Evolutionary conservation across 164 flowering plant species (phyloP).

Genomic region (Chloranthus sessilifolius): DNA sequence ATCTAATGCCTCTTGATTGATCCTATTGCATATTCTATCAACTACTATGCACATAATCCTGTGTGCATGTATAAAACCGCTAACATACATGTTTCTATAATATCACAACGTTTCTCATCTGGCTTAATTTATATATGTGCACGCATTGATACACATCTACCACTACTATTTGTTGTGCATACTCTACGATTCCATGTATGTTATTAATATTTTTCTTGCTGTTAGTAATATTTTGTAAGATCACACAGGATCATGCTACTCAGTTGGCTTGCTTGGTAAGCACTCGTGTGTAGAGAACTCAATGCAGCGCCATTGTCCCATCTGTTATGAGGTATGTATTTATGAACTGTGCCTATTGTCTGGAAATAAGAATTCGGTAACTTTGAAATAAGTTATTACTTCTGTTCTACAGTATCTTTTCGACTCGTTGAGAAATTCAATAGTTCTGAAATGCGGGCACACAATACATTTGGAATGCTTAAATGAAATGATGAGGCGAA

Average conservation of each 20-base stretch:
- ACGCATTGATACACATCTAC: too few relatives aligned
- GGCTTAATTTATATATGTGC: too few relatives aligned
- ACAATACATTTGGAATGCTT: slow-evolving; percentile 88
- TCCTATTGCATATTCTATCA: too few relatives aligned
- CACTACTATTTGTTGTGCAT: too few relatives aligned
- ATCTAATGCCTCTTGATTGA: too few relatives aligned
- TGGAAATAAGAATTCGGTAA: neutral
- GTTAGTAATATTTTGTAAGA: too few relatives aligned
- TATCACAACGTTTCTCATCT: too few relatives aligned
- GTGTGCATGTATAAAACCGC: too few relatives aligned
- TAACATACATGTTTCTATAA: too few relatives aligned
- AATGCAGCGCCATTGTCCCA: slow-evolving; percentile 86
- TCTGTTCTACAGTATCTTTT: slow-evolving; percentile 64
- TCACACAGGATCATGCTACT: slow-evolving; percentile 91
- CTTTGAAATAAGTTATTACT: neutral
- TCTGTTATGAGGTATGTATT: slow-evolving; percentile 83
- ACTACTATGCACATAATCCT: too few relatives aligned
- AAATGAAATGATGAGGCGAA: slow-evolving; percentile 67
- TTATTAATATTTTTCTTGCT: too few relatives aligned
- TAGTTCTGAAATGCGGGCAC: slow-evolving; percentile 94
- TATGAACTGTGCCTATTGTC: neutral
- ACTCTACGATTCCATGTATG: too few relatives aligned
- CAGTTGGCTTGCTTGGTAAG: slow-evolving; percentile 45
- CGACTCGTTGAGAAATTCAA: slow-evolving; percentile 75
- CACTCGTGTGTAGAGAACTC: slow-evolving; percentile 86